phyloP scores from a whole-genome alignment of 1,284 basidiomycete genomes.

The Heterobasidion annosum region DNA sequence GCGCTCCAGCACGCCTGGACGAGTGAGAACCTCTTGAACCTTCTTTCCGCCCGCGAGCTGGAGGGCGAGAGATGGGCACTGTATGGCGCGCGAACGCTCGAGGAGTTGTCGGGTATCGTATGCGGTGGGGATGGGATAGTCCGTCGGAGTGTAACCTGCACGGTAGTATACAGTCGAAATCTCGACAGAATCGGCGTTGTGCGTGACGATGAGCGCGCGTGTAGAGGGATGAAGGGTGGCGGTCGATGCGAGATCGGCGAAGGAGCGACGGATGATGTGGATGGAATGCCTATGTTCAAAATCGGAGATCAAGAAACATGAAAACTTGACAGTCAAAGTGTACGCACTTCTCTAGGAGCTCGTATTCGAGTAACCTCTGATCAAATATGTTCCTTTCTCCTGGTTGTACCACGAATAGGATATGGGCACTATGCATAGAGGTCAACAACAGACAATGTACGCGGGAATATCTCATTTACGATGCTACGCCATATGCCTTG shows the following conservation, averaged over 20 bases:
- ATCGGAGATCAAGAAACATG: not conserved
- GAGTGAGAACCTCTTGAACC: conserved; percentile 84
- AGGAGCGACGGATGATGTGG: conserved; percentile 65
- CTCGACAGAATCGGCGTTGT: conserved; percentile 28
- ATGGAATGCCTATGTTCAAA: conserved; percentile 54
- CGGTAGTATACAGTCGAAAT: conserved; percentile 86
- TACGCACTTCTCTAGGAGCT: conserved; percentile 64
- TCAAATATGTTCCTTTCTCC: conserved; percentile 96
- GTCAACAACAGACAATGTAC: not conserved
- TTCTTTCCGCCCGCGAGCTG: conserved; percentile 97
- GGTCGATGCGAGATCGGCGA: conserved; percentile 52
- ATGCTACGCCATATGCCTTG: conserved; percentile 53
- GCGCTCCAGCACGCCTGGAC: conserved; percentile 63
- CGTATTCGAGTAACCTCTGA: conserved; percentile 84
- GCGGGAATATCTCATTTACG: conserved; percentile 25
- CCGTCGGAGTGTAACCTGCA: conserved; percentile 80
- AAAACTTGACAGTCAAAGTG: not conserved
- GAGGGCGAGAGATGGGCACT: conserved; percentile 86
- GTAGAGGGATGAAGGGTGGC: conserved; percentile 38
- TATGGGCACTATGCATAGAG: conserved; percentile 38
- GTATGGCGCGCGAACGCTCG: conserved; percentile 80
- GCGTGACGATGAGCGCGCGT: conserved; percentile 29
- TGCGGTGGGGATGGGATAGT: conserved; percentile 56
- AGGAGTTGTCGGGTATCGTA: conserved; percentile 73
- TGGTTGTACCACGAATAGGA: conserved; percentile 87